These are phyloP conservation scores for Phalaenopsis aphrodite DNA, from an alignment of 106 monocot genomes.

Conservation along the genomic window DNA sequence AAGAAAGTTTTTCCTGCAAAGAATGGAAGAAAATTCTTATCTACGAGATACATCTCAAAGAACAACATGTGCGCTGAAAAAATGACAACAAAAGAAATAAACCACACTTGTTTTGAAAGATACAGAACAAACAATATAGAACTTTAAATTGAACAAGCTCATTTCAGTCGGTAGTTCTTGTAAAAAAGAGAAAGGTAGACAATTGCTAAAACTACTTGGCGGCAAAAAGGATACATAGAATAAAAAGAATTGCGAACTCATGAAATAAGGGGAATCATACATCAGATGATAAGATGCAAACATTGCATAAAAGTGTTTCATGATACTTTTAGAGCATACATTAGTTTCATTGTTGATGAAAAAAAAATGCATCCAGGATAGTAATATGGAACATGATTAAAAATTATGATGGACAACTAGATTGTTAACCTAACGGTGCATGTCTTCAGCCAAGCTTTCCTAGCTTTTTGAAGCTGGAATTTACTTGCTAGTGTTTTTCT, in stretches of 20 bases:
- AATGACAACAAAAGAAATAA: background rate
- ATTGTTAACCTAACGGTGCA: background rate
- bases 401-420: background rate
- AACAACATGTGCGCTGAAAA: background rate
- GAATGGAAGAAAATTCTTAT: background rate
- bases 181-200: background rate
- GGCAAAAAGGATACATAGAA: background rate
- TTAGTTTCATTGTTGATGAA: background rate
- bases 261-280: background rate
- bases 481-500: no score
- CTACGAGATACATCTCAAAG: background rate
- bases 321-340: background rate
- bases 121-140: background rate
- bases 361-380: background rate
- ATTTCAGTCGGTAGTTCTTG: background rate
- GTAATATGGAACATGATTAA: background rate
- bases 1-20: slow-evolving; percentile 71
- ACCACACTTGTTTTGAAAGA: background rate
- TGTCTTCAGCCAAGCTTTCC: background rate
- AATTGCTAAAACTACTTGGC: background rate
- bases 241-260: no score
- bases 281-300: background rate
- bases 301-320: background rate
- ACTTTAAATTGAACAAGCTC: background rate
- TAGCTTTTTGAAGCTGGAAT: no score